These are phyloP conservation scores for Pseudoperonospora humuli DNA, from an alignment of 352 stramenopile genomes.

Conservation along the genomic window DNA sequence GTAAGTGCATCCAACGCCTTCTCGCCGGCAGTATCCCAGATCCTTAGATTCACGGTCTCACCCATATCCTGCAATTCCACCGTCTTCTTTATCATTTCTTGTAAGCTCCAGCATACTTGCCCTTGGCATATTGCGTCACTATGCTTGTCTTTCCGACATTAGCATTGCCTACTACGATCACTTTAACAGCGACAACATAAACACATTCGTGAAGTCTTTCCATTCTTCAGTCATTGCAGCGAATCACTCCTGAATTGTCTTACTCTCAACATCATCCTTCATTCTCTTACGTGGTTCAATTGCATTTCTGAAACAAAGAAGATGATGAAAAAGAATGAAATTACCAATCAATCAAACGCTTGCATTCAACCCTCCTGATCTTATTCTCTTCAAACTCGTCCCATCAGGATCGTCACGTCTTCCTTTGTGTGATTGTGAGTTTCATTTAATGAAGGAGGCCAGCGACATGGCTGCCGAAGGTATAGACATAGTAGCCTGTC, in stretches of 20 bases:
- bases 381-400: background rate
- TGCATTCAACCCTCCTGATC: background rate
- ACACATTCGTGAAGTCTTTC: too few species aligned
- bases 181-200: too few species aligned
- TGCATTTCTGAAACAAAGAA: background rate
- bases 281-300: background rate
- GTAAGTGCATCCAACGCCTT: too few species aligned
- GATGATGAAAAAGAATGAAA: background rate
- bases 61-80: conserved; percentile 77
- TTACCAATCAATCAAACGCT: background rate
- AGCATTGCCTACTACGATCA: conserved; percentile 78
- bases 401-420: background rate
- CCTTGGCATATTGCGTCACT: conserved; percentile 71
- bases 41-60: conserved; percentile 67
- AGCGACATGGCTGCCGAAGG: conserved; percentile 36
- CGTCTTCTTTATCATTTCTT: conserved; percentile 82
- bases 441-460: conserved; percentile 34
- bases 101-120: conserved; percentile 72
- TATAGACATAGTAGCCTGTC: conserved; percentile 75
- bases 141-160: conserved; percentile 83
- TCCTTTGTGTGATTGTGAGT: conserved; percentile 4
- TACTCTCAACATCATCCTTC: too few species aligned
- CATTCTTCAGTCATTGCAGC: too few species aligned
- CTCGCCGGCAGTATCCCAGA: conserved; percentile 77
- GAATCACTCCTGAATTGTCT: too few species aligned